Conservation (phyloP, 768 basidiomycete genomes). For the Lactifluus pinguis region DNA sequence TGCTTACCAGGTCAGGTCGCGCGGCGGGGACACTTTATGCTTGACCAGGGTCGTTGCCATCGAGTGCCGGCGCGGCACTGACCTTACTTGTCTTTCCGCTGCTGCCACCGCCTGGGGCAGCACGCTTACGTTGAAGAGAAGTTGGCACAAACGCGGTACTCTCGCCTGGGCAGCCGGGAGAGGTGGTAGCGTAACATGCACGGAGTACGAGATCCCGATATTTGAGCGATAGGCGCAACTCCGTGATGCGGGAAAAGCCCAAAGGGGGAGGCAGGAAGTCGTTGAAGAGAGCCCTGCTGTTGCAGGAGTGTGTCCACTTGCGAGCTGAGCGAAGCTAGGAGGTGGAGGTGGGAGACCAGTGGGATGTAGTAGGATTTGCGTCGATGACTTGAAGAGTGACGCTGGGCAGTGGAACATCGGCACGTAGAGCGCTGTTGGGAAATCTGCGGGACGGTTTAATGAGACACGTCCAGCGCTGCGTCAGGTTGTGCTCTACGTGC, state of each 20-base stretch:
- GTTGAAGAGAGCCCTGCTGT: conserved; percentile 26
- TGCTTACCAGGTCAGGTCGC: conserved; percentile 58
- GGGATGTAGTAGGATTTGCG: conserved; percentile 15
- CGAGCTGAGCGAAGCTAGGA: conserved; percentile 21
- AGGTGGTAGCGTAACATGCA: conserved; percentile 27
- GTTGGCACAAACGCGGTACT: conserved; percentile 86
- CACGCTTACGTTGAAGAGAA: conserved; percentile 67
- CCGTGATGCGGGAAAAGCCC: conserved; percentile 51
- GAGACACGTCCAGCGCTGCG: conserved; percentile 1
- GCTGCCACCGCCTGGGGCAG: not conserved
- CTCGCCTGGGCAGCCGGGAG: conserved; percentile 34
- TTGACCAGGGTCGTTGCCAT: conserved; percentile 26
- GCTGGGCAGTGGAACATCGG: not conserved
- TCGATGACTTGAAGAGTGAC: not conserved
- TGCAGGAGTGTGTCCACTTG: conserved; percentile 23
- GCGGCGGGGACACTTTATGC: conserved; percentile 30
- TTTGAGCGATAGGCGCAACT: conserved; percentile 20
- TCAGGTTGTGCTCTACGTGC: not conserved
- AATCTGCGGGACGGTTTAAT: not conserved
- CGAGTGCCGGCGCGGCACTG: conserved; percentile 24
- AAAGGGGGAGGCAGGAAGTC: conserved; percentile 22
- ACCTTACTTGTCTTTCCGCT: conserved; percentile 22
- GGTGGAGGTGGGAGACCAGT: conserved; percentile 21
- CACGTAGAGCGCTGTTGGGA: not conserved
- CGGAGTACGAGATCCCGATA: not conserved